Conservation (phyloP, 768 basidiomycete genomes). For the Mycena pura region DNA sequence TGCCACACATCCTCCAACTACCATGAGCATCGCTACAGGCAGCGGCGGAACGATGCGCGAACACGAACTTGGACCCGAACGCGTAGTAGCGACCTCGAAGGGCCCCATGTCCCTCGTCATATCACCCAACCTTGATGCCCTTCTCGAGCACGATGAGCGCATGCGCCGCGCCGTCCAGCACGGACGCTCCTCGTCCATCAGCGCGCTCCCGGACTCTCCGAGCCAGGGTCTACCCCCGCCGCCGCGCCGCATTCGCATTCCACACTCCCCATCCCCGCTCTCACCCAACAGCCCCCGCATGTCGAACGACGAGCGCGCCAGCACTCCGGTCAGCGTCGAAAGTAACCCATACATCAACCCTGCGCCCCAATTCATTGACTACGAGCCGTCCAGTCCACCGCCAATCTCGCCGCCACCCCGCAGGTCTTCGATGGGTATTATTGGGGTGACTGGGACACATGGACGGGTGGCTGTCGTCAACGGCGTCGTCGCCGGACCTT, state of each 20-base stretch:
- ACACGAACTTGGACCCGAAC: no score
- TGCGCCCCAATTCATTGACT: constrained; percentile 43
- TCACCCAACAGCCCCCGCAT: constrained; percentile 2
- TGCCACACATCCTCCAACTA: no score
- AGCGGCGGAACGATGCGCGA: no score
- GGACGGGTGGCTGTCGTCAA: neutral
- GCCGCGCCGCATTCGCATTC: constrained; percentile 28
- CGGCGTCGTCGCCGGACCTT: neutral
- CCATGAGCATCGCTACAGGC: no score
- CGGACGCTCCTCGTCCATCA: constrained; percentile 8
- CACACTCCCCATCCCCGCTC: constrained; percentile 15
- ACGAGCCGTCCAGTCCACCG: neutral
- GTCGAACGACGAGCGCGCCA: constrained; percentile 10
- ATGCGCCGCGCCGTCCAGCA: constrained; percentile 37
- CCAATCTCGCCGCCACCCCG: constrained; percentile 21
- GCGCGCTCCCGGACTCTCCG: neutral
- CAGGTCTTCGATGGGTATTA: constrained; percentile 20
- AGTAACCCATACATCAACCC: constrained; percentile 55
- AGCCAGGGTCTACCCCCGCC: constrained; percentile 41
- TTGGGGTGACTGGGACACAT: no score
- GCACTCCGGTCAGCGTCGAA: constrained; percentile 28
- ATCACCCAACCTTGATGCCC: constrained; percentile 64
- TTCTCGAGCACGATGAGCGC: constrained; percentile 63
- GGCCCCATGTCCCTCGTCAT: constrained; percentile 57
- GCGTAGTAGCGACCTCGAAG: no score